Base-by-base conservation (phyloP, 192 early-diverging fungal species). In the Glomus cerebriforme region DNA sequence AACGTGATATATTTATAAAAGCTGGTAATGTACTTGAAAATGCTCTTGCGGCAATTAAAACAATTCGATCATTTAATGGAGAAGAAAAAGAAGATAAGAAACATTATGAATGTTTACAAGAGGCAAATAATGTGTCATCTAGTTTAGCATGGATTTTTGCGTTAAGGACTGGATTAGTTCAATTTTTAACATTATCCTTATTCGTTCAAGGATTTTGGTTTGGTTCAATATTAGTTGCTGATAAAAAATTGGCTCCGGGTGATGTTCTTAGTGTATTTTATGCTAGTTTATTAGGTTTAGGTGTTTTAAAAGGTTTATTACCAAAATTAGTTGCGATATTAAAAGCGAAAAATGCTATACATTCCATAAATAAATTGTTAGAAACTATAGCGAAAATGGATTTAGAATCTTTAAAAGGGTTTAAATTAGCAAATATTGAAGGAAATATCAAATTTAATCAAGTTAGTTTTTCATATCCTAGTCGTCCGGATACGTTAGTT, bases 191-290 rank as follows among this genome's bases (percentile, higher is more conserved):
- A 0, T 65, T 77, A 27, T 77, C 75, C 17, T 66, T 77, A 60
- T 77, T 77, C 65, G 43, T 67, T 12, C 75, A 77, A 67, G 75
- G 75, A 1, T 77, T 77, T 49, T 77, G 75, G 75, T 77, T 31
- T 47, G 75, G 75, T 37, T 59, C 75, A 15, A 65, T 47, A 2
- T 67, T 77, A 10, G 75, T 77, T 1, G 62, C 75, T 1, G 32
- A 77, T 43, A 64, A 67, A 10, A 77, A 77, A 49, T 39, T 77
- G 7, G 19, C 60, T 9, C 43, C 75, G 8, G 75, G 75, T 62
- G 75, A 49, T 13, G 63, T 77, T 1, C 13, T 77, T 8, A 77
- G 63, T 47, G 63, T 77, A 19, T 77, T 77, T 27, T 77, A 66
- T 26, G 35, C 75, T 0, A 34, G 62, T 65, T 66, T 77, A 17